Conservation (phyloP, 176 grass and related monocot genomes). For the Eleusine indica region DNA sequence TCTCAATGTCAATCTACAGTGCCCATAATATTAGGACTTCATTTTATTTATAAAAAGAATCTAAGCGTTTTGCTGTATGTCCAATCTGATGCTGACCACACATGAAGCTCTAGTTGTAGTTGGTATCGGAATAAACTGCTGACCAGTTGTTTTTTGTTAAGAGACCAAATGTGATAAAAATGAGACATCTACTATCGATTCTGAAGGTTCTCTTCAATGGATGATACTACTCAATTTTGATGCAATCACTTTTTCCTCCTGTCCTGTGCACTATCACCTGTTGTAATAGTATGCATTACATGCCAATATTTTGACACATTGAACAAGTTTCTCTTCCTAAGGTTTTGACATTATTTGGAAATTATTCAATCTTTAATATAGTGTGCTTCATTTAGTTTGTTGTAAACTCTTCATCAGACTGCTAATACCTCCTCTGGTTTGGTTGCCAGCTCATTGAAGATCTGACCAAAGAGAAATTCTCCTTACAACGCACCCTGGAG, state of each 20-base stretch:
- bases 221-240: neutral
- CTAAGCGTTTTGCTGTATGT: neutral
- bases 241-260: neutral
- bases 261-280: neutral
- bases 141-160: neutral
- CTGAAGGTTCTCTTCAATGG: constrained; percentile 17
- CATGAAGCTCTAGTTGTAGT: constrained; percentile 1
- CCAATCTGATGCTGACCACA: constrained; percentile 4
- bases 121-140: neutral
- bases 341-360: constrained; percentile 27
- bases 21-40: neutral
- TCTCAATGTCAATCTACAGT: neutral
- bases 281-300: neutral
- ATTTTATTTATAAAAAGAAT: neutral
- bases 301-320: constrained; percentile 5
- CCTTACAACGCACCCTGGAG: constrained; percentile 84
- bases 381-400: constrained; percentile 7
- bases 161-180: neutral
- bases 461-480: constrained; percentile 96
- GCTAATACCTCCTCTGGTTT: constrained; percentile 42
- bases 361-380: constrained; percentile 15
- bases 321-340: constrained; percentile 19
- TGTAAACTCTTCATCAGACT: constrained; percentile 10
- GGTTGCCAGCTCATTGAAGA: constrained; percentile 88
- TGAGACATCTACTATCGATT: constrained; percentile 5